These are phyloP conservation scores for Hypoxylon sp. DNA, from an alignment of 2,329 filamentous ascomycete genomes.

Conservation along the genomic window DNA sequence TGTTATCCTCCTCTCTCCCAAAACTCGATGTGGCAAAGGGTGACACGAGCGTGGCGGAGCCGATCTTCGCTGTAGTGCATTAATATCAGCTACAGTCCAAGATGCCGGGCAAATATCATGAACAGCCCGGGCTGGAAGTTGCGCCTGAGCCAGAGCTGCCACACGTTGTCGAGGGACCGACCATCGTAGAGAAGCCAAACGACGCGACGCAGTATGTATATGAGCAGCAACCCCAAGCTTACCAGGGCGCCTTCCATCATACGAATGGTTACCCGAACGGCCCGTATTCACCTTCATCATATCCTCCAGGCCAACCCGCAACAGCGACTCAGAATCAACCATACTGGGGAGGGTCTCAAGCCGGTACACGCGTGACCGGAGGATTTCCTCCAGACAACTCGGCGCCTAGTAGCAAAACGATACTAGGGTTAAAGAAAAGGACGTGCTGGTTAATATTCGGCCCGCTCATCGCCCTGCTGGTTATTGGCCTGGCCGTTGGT, in stretches of 20 bases:
- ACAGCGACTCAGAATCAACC: conserved; percentile 5
- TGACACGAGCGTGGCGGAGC: conserved; percentile 11
- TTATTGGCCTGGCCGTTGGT: conserved; percentile 46
- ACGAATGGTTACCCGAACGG: conserved; percentile 20
- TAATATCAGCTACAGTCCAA: conserved; percentile 1
- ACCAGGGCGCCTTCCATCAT: conserved; percentile 20
- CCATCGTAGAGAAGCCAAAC: conserved; percentile 35
- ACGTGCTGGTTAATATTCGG: conserved; percentile 48
- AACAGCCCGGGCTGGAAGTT: conserved; percentile 43
- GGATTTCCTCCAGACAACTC: conserved; percentile 6
- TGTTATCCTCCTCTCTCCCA: conserved; percentile 3
- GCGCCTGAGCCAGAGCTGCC: conserved; percentile 40
- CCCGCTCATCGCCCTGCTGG: conserved; percentile 43
- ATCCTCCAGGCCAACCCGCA: conserved; percentile 21
- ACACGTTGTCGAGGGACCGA: conserved; percentile 41
- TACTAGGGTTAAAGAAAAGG: conserved; percentile 42
- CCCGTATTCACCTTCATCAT: conserved; percentile 17
- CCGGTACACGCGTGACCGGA: conserved; percentile 25
- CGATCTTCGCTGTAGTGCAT: conserved; percentile 9
- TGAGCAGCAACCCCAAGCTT: conserved; percentile 8
- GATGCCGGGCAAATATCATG: conserved; percentile 18
- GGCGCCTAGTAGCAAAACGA: conserved; percentile 14
- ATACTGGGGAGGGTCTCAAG: conserved; percentile 29
- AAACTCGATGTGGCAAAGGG: conserved; percentile 10
- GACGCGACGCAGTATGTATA: conserved; percentile 19